phyloP scores from a whole-genome alignment of 1,139 yeast species.

The Sugiyamaella neomexicana region DNA sequence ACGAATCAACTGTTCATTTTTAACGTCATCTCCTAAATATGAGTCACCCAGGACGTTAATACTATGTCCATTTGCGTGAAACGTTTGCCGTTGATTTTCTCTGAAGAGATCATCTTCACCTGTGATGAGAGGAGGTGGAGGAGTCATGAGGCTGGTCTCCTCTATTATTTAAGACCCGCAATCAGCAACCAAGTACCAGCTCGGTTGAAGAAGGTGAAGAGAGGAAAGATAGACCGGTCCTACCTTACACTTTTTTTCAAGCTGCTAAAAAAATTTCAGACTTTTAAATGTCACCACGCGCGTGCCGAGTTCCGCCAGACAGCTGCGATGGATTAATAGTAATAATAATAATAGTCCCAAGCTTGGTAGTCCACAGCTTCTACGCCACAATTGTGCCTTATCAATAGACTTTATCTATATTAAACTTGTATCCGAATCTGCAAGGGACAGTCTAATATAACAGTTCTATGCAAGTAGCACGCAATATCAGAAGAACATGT shows the following conservation, averaged over 20 bases:
- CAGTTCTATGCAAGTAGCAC: slow-evolving; percentile 16
- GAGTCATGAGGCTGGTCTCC: not conserved
- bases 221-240: not conserved
- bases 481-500: slow-evolving; percentile 9
- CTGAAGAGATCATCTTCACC: not conserved
- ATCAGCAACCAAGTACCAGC: slow-evolving; percentile 3
- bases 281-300: not conserved
- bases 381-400: slow-evolving; percentile 13
- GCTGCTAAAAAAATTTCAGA: not conserved
- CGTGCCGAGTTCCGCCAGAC: not conserved
- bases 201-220: not conserved
- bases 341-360: not conserved
- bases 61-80: not conserved
- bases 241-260: too few relatives aligned
- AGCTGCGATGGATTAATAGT: not conserved
- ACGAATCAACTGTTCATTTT: not conserved
- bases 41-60: not conserved
- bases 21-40: not conserved
- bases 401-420: slow-evolving; percentile 1
- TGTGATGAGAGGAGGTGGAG: not conserved
- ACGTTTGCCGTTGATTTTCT: not conserved
- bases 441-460: slow-evolving; percentile 9
- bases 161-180: too few relatives aligned
- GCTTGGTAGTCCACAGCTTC: slow-evolving; percentile 5
- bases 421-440: slow-evolving; percentile 10